Evolutionary conservation across 1,284 basidiomycete genomes (phyloP).

Genomic region (Tilletiaria anomala): DNA sequence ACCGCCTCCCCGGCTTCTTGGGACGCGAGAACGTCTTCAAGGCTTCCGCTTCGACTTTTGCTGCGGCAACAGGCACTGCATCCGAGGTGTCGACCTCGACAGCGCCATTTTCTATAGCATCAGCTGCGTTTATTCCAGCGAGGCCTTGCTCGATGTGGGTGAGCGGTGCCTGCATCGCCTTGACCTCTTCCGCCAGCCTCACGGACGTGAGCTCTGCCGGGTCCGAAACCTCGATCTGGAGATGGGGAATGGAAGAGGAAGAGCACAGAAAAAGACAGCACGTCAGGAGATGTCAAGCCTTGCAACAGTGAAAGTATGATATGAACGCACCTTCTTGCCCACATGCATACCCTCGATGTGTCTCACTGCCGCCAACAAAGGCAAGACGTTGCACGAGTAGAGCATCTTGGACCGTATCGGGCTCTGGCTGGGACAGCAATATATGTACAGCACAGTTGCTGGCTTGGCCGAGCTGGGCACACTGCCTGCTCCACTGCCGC

Average conservation of each 20-base stretch:
- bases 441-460: slow-evolving; percentile 17
- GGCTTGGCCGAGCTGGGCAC: too few relatives aligned
- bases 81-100: background rate
- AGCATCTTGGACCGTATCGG: slow-evolving; percentile 23
- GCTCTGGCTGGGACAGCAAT: slow-evolving; percentile 20
- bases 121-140: background rate
- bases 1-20: background rate
- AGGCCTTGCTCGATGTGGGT: background rate
- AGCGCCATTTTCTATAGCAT: background rate
- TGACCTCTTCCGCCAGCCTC: background rate
- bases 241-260: background rate
- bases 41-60: background rate
- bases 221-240: slow-evolving; percentile 1
- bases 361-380: slow-evolving; percentile 8
- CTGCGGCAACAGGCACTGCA: background rate
- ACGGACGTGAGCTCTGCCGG: slow-evolving; percentile 1
- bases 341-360: slow-evolving; percentile 19
- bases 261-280: background rate
- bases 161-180: background rate
- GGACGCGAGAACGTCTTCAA: background rate
- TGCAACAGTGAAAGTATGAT: background rate
- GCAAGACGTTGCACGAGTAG: slow-evolving; percentile 17
- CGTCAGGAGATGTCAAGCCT: background rate
- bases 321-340: slow-evolving; percentile 14
- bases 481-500: too few relatives aligned